These are phyloP conservation scores for Paralagenidium karlingii DNA, from an alignment of 352 stramenopile species.

Conservation along the genomic window DNA sequence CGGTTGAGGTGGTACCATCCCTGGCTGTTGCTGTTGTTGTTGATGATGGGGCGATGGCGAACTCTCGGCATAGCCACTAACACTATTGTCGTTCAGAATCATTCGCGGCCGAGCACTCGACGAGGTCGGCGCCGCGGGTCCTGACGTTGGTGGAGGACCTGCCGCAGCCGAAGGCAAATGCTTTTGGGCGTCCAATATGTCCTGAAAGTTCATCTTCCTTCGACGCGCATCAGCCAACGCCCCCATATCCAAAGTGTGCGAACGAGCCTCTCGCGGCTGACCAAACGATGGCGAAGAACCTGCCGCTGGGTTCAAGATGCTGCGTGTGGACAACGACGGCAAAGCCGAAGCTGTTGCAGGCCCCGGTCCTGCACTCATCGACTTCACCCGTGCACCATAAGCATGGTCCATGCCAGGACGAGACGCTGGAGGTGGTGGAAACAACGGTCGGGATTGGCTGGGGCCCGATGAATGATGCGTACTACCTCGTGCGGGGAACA, in stretches of 20 bases:
- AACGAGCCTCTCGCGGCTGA: slow-evolving; percentile 62
- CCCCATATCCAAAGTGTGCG: slow-evolving; percentile 77
- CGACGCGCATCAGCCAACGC: slow-evolving; percentile 62
- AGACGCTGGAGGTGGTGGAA: slow-evolving; percentile 29
- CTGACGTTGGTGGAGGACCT: too few relatives aligned
- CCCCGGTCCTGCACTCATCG: slow-evolving; percentile 1
- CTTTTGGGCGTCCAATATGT: slow-evolving; percentile 76
- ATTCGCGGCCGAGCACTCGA: too few relatives aligned
- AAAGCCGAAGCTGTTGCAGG: slow-evolving; percentile 7
- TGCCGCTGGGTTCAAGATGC: too few relatives aligned
- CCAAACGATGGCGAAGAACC: slow-evolving; percentile 38
- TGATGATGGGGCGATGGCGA: too few relatives aligned
- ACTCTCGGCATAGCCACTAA: too few relatives aligned
- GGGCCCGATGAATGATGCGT: slow-evolving; percentile 4
- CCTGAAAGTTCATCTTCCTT: slow-evolving; percentile 82
- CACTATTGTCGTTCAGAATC: too few relatives aligned
- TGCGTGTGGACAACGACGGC: slow-evolving; percentile 46
- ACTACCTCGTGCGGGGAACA: slow-evolving; percentile 41
- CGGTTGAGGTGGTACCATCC: too few relatives aligned
- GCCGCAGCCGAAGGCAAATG: too few relatives aligned
- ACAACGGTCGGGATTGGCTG: slow-evolving; percentile 45
- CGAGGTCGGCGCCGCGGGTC: too few relatives aligned
- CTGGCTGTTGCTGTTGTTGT: too few relatives aligned
- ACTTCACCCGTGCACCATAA: background rate
- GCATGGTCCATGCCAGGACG: too few relatives aligned